Percentiles rank a stretch among this genome's conserved stretches.
These are phyloP conservation scores for Aureococcus anophagefferens DNA, from an alignment of 108 stramenopile species.

Conservation along the genomic window DNA sequence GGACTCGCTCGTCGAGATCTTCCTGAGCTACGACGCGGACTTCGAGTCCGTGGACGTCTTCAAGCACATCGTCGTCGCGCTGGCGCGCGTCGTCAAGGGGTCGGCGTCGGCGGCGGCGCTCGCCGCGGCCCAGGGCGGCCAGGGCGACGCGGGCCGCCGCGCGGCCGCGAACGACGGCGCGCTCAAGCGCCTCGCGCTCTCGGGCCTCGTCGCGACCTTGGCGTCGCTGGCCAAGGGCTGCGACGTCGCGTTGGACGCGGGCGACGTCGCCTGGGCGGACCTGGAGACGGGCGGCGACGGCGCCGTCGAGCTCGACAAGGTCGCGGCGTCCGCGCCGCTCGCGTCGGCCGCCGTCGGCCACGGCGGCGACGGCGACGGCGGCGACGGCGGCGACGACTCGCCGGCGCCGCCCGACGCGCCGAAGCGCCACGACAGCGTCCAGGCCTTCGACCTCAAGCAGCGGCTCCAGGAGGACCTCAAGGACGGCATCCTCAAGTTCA, in stretches of 20 bases:
- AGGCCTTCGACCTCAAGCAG: constrained; percentile 79
- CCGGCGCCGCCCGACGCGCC: not conserved
- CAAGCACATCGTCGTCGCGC: constrained; percentile 77
- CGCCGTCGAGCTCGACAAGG: not conserved
- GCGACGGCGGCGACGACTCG: not conserved
- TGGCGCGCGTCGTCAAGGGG: constrained; percentile 73
- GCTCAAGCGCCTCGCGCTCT: constrained; percentile 5
- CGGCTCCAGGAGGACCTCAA: constrained; percentile 73
- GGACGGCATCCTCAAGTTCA: constrained; percentile 83
- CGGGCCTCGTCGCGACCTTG: constrained; percentile 9
- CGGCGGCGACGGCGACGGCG: not conserved
- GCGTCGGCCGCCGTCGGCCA: not conserved
- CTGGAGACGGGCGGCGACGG: constrained; percentile 1
- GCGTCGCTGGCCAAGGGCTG: constrained; percentile 2
- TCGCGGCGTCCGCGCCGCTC: not conserved
- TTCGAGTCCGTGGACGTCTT: constrained; percentile 81
- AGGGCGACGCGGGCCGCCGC: not conserved
- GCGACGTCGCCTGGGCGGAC: no score
- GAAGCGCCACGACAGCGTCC: not conserved
- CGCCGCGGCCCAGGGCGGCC: not conserved
- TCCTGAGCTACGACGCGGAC: constrained; percentile 98
- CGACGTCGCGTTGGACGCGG: not conserved
- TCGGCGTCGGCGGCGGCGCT: constrained; percentile 2
- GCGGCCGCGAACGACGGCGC: constrained; percentile 5
- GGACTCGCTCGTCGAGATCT: constrained; percentile 78